A percentile compares a stretch with the other conserved stretches of the same genome.
Conservation (phyloP, 371 early-diverging fungal genomes). For the Actinomortierella wolfii region DNA sequence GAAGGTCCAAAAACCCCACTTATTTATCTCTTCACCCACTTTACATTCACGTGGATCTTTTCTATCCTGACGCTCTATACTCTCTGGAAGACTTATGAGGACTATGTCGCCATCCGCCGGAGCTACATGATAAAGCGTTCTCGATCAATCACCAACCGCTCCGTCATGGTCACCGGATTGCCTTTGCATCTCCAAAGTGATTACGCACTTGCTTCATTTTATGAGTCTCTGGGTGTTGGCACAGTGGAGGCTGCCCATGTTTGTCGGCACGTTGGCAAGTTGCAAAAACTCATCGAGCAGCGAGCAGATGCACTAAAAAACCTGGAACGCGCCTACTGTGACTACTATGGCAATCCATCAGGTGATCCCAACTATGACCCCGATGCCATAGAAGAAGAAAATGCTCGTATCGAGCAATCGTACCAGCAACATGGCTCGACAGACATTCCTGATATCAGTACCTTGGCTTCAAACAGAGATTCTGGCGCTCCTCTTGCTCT, state of each 20-base stretch:
- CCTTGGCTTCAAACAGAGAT: background rate
- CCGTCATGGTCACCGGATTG: constrained; percentile 64
- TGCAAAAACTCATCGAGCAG: constrained; percentile 45
- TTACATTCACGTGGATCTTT: constrained; percentile 67
- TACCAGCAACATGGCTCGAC: background rate
- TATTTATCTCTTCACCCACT: constrained; percentile 56
- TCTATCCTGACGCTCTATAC: constrained; percentile 64
- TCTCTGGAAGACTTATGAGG: constrained; percentile 63
- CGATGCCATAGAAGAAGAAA: constrained; percentile 25
- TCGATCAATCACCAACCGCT: constrained; percentile 58
- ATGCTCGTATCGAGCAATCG: constrained; percentile 10
- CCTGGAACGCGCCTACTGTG: constrained; percentile 46
- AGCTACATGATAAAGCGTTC: constrained; percentile 55
- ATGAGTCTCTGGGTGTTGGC: constrained; percentile 60
- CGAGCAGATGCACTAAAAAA: constrained; percentile 40
- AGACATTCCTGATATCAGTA: background rate
- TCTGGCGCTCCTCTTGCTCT: background rate
- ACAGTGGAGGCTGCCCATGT: constrained; percentile 64
- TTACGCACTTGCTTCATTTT: constrained; percentile 58
- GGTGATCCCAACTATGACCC: constrained; percentile 43
- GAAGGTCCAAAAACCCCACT: constrained; percentile 7
- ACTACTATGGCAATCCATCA: constrained; percentile 38
- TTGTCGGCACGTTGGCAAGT: constrained; percentile 54
- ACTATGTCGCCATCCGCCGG: constrained; percentile 60
- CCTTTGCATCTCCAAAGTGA: constrained; percentile 58